phyloP scores from a whole-genome alignment of 2,329 filamentous ascomycete genomes.

The Curvularia lunata region DNA sequence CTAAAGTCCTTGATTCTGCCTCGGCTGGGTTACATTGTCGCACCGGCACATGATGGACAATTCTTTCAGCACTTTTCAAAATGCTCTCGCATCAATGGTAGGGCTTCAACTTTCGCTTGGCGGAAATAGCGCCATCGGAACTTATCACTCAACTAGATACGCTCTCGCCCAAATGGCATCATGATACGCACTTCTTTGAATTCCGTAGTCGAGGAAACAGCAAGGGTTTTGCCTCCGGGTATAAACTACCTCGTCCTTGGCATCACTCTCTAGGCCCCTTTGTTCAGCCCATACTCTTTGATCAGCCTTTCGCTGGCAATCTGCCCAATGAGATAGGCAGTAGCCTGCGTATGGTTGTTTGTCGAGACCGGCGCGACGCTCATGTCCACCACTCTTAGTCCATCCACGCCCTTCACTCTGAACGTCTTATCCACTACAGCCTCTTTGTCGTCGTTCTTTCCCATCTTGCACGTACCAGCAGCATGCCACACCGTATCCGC shows the following conservation, averaged over 20 bases:
- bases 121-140: background rate
- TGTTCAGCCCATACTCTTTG: conserved; percentile 35
- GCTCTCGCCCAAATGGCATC: background rate
- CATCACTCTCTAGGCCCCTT: background rate
- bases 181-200: background rate
- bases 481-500: conserved; percentile 47
- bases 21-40: background rate
- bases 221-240: too few relatives aligned
- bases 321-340: conserved; percentile 45
- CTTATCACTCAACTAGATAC: background rate
- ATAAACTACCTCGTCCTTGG: background rate
- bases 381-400: conserved; percentile 50
- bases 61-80: background rate
- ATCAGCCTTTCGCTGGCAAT: conserved; percentile 45
- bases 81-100: background rate
- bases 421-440: conserved; percentile 49
- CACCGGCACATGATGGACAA: background rate
- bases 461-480: conserved; percentile 49
- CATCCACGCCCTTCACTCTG: conserved; percentile 47
- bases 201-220: background rate
- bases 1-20: background rate
- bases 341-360: conserved; percentile 46
- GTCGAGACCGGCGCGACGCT: conserved; percentile 44
- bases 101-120: background rate
- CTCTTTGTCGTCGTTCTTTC: conserved; percentile 38